Percentiles rank a stretch among this genome's conserved stretches.
Conservation (phyloP, 805 yeast genomes). For the Candida fluviatilis region DNA sequence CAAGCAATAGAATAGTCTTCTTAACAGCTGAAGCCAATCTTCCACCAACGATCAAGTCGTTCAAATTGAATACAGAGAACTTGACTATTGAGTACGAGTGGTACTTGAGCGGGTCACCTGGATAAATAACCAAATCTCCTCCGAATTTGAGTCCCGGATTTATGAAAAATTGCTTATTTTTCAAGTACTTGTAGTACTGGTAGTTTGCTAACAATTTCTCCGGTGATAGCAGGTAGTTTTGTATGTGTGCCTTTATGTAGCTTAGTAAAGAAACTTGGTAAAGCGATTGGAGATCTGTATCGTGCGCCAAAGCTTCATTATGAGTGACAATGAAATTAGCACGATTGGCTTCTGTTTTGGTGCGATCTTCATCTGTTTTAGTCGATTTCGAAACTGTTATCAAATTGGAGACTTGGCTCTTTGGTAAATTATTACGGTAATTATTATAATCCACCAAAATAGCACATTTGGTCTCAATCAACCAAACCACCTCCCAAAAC, state of each 20-base stretch:
- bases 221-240: not conserved
- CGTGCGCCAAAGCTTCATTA: not conserved
- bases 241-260: conserved; percentile 4
- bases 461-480: conserved; percentile 43
- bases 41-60: conserved; percentile 76
- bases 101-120: conserved; percentile 89
- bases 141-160: conserved; percentile 93
- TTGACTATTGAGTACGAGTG: conserved; percentile 83
- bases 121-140: conserved; percentile 82
- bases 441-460: conserved; percentile 38
- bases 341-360: not conserved
- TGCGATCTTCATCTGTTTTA: not conserved
- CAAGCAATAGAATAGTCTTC: conserved; percentile 68
- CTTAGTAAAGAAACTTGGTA: not conserved
- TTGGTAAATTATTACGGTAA: conserved; percentile 10
- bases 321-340: not conserved
- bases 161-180: conserved; percentile 45
- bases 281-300: not conserved
- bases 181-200: conserved; percentile 34
- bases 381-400: not conserved
- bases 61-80: conserved; percentile 41
- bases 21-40: conserved; percentile 90
- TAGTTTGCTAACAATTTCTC: conserved; percentile 8
- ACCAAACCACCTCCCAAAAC: conserved; percentile 70
- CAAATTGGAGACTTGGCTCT: not conserved